These are phyloP conservation scores for Schizochytrium sp. DNA, from an alignment of 108 stramenopile genomes.

Conservation along the genomic window DNA sequence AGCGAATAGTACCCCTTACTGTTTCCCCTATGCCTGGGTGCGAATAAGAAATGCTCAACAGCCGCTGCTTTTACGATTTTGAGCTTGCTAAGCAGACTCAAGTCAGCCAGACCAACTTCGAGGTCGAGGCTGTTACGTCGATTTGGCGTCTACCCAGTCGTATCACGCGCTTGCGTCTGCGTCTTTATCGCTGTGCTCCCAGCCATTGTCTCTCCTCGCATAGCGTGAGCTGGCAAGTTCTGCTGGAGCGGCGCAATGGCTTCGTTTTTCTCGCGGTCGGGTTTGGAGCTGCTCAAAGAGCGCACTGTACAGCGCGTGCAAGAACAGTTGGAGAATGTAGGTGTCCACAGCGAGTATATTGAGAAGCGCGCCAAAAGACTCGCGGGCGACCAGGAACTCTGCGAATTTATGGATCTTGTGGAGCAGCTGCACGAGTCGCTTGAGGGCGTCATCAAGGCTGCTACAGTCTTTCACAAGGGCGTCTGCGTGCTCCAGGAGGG, in stretches of 20 bases:
- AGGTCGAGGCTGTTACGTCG: too few species aligned
- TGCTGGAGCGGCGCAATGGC: neutral
- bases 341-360: slow-evolving; percentile 31
- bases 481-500: slow-evolving; percentile 57
- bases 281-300: slow-evolving; percentile 48
- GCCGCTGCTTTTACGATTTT: too few species aligned
- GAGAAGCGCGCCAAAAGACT: slow-evolving; percentile 19
- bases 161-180: too few species aligned
- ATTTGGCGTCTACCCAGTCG: too few species aligned
- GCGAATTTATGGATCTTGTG: slow-evolving; percentile 31
- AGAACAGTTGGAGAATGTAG: slow-evolving; percentile 57
- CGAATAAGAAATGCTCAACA: too few species aligned
- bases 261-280: slow-evolving; percentile 3
- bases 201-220: too few species aligned
- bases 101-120: too few species aligned
- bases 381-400: slow-evolving; percentile 1
- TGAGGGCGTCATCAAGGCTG: slow-evolving; percentile 40
- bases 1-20: too few species aligned
- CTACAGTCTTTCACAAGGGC: slow-evolving; percentile 47
- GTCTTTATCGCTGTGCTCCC: too few species aligned
- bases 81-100: too few species aligned
- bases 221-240: too few species aligned
- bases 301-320: slow-evolving; percentile 57
- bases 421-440: neutral
- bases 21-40: too few species aligned